These are phyloP conservation scores for Aspergillus coremiiformis DNA, from an alignment of 495 filamentous ascomycete species.

Conservation along the genomic window DNA sequence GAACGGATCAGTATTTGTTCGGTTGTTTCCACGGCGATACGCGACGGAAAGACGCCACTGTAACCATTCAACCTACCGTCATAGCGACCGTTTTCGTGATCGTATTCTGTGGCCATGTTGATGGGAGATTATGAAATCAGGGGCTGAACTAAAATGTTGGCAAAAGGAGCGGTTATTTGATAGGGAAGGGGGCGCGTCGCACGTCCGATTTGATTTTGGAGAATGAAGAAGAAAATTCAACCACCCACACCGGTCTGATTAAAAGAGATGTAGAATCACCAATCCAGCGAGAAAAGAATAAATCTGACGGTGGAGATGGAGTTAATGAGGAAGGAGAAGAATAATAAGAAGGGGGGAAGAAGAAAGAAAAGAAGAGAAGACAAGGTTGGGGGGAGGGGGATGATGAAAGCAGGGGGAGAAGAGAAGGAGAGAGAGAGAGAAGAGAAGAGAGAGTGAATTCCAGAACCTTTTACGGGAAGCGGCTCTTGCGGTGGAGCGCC, in stretches of 20 bases:
- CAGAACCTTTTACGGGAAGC: constrained; percentile 10
- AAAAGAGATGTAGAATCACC: neutral
- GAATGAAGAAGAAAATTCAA: constrained; percentile 10
- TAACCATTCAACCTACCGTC: constrained; percentile 56
- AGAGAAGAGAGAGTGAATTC: constrained; percentile 18
- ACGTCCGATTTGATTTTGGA: neutral
- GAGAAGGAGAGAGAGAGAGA: constrained; percentile 5
- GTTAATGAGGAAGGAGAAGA: constrained; percentile 2
- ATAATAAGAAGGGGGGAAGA: constrained; percentile 5
- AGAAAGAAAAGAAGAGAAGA: constrained; percentile 1
- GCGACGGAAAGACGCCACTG: neutral
- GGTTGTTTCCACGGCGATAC: constrained; percentile 4
- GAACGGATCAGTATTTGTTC: constrained; percentile 20
- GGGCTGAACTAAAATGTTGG: constrained; percentile 8
- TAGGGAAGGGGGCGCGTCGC: constrained; percentile 1
- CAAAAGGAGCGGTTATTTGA: constrained; percentile 2
- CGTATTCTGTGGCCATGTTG: constrained; percentile 68
- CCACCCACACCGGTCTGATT: neutral
- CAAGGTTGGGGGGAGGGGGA: neutral
- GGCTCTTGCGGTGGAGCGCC: constrained; percentile 8
- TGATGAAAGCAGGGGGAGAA: constrained; percentile 1
- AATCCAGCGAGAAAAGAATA: neutral
- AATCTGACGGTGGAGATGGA: neutral
- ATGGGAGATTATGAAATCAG: constrained; percentile 13
- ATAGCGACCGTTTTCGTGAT: constrained; percentile 77